phyloP scores from a whole-genome alignment of 768 basidiomycete species.

The Paxillus ammoniavirescens region DNA sequence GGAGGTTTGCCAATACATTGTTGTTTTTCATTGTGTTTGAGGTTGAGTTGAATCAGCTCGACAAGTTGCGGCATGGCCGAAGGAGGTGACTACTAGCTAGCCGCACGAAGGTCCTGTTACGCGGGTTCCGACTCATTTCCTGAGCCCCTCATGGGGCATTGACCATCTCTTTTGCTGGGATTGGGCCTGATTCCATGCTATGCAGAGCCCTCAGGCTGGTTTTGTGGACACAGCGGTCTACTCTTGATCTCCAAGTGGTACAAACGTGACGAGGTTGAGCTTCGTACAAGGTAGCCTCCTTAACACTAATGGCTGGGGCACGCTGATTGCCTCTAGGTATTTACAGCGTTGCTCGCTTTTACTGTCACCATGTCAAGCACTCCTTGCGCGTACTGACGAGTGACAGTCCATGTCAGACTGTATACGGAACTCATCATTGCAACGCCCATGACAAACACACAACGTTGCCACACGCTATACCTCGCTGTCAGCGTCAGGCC shows the following conservation, averaged over 20 bases:
- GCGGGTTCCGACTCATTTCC: no score
- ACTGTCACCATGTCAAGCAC: background rate
- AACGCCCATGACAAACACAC: conserved; percentile 56
- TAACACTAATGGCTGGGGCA: conserved; percentile 42
- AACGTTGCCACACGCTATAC: conserved; percentile 66
- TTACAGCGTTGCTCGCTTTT: conserved; percentile 33
- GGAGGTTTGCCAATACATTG: no score
- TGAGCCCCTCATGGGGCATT: no score
- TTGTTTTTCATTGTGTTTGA: no score
- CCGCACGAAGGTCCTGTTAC: no score
- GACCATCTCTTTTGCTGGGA: no score
- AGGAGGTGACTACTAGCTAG: no score
- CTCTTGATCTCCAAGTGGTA: conserved; percentile 26
- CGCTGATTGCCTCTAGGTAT: conserved; percentile 39
- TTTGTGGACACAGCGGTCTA: no score
- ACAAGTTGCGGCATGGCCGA: no score
- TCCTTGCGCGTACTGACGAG: background rate
- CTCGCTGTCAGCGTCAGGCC: conserved; percentile 42
- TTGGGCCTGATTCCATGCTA: no score
- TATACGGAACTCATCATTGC: conserved; percentile 62
- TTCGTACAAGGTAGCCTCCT: conserved; percentile 39
- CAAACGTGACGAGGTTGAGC: conserved; percentile 36
- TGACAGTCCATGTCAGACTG: conserved; percentile 45
- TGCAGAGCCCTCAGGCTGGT: no score
- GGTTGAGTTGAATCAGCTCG: no score